Percentiles rank a stretch among this genome's conserved stretches.
Evolutionary conservation across 352 stramenopile genomes (phyloP).

Genomic region (Globisporangium canariense): DNA sequence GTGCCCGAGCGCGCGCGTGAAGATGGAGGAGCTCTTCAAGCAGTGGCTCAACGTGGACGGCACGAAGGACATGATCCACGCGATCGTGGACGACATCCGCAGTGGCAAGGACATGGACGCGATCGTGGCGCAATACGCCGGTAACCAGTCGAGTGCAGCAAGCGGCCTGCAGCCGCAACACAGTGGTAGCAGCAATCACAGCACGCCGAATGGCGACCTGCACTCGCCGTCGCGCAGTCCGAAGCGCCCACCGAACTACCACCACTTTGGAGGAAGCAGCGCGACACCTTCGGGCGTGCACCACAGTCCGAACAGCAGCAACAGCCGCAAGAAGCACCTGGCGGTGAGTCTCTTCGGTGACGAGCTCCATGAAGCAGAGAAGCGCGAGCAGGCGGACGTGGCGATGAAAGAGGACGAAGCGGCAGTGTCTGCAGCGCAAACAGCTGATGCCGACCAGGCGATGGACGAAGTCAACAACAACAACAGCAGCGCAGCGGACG

Average conservation of each 20-base stretch:
- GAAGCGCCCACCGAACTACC: conserved; percentile 80
- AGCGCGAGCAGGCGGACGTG: conserved; percentile 24
- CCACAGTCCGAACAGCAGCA: conserved; percentile 34
- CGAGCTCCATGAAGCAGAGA: conserved; percentile 41
- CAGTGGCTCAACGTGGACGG: conserved; percentile 86
- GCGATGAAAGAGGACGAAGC: conserved; percentile 36
- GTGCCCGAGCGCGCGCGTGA: conserved; percentile 75
- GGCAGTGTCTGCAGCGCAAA: background rate
- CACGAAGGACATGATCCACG: conserved; percentile 84
- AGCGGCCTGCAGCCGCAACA: background rate
- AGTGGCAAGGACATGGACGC: conserved; percentile 64
- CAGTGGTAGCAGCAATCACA: background rate
- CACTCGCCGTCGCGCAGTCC: conserved; percentile 61
- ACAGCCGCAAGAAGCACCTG: conserved; percentile 54
- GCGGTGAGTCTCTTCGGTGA: conserved; percentile 78
- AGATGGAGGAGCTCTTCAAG: conserved; percentile 87
- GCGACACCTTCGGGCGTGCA: conserved; percentile 18
- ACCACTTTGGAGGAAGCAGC: conserved; percentile 39
- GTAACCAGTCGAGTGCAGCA: background rate
- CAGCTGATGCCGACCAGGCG: conserved; percentile 18
- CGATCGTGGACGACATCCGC: conserved; percentile 74
- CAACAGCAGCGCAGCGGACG: background rate
- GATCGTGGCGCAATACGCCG: conserved; percentile 27
- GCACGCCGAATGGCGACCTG: conserved; percentile 2
- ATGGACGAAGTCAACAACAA: conserved; percentile 30